Conservation (phyloP, 2,329 filamentous ascomycete species). For the Cylindrodendrum hubeiense region DNA sequence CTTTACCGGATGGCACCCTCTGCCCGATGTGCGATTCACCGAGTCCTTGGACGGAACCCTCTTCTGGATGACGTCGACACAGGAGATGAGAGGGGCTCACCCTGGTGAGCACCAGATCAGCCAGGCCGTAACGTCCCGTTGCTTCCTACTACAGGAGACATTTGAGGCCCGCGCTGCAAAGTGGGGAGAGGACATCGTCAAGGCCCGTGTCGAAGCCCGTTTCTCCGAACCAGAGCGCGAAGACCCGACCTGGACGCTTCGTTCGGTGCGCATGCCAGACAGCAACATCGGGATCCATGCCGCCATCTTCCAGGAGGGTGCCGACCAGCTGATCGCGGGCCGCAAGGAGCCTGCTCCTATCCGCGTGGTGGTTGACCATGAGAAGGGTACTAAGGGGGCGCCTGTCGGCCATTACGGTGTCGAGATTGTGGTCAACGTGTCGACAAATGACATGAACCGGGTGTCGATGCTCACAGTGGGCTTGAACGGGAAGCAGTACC, state of each 20-base stretch:
- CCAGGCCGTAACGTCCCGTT: slow-evolving; percentile 70
- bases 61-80: slow-evolving; percentile 76
- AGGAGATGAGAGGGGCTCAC: slow-evolving; percentile 69
- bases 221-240: slow-evolving; percentile 89
- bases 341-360: slow-evolving; percentile 77
- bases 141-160: slow-evolving; percentile 78
- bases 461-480: slow-evolving; percentile 68
- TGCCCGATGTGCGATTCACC: slow-evolving; percentile 79
- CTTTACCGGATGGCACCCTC: slow-evolving; percentile 79
- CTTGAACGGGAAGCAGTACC: slow-evolving; percentile 76
- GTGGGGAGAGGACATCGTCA: slow-evolving; percentile 86
- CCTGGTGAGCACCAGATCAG: slow-evolving; percentile 55
- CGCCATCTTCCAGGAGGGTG: slow-evolving; percentile 79
- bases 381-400: slow-evolving; percentile 74
- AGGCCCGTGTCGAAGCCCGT: slow-evolving; percentile 86
- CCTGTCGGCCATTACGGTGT: slow-evolving; percentile 77
- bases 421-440: slow-evolving; percentile 76
- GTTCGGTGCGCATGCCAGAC: slow-evolving; percentile 75
- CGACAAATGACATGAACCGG: slow-evolving; percentile 64
- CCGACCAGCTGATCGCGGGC: slow-evolving; percentile 71
- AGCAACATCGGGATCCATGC: slow-evolving; percentile 70
- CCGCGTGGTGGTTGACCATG: slow-evolving; percentile 79
- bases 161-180: slow-evolving; percentile 84
- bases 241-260: slow-evolving; percentile 82
- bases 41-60: slow-evolving; percentile 75